Evolutionary conservation across 441 rosid genomes (phyloP).

Genomic region (Eruca vesicaria): DNA sequence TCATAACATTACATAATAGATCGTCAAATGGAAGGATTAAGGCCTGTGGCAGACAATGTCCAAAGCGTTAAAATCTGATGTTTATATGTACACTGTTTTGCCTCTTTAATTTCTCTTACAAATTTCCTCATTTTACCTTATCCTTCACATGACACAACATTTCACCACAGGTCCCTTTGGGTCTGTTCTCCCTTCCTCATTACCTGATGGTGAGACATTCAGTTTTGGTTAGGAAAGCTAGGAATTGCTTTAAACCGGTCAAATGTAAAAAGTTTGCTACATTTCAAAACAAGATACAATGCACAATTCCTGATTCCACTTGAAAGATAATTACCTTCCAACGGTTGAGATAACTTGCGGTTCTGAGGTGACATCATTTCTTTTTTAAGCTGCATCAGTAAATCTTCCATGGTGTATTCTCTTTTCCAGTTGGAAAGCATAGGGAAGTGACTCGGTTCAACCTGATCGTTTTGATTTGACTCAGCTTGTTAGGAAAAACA

Average conservation of each 20-base stretch:
- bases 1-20: conserved; percentile 13
- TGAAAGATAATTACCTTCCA: conserved; percentile 64
- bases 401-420: conserved; percentile 89
- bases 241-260: not conserved
- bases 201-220: conserved; percentile 43
- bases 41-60: conserved; percentile 2
- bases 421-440: conserved; percentile 87
- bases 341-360: conserved; percentile 88
- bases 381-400: conserved; percentile 82
- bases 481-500: not conserved
- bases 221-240: not conserved
- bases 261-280: not conserved
- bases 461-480: conserved; percentile 44
- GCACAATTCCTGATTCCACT: not conserved
- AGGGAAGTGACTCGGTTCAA: conserved; percentile 81
- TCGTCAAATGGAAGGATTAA: not conserved
- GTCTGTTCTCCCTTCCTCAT: conserved; percentile 73
- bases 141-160: conserved; percentile 65
- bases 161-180: conserved; percentile 68
- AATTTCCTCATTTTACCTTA: not conserved
- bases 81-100: not conserved
- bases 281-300: not conserved
- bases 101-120: not conserved
- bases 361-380: conserved; percentile 88
- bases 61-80: not conserved